Conservation (phyloP, 129 eudicot genomes). For the Centella asiatica region DNA sequence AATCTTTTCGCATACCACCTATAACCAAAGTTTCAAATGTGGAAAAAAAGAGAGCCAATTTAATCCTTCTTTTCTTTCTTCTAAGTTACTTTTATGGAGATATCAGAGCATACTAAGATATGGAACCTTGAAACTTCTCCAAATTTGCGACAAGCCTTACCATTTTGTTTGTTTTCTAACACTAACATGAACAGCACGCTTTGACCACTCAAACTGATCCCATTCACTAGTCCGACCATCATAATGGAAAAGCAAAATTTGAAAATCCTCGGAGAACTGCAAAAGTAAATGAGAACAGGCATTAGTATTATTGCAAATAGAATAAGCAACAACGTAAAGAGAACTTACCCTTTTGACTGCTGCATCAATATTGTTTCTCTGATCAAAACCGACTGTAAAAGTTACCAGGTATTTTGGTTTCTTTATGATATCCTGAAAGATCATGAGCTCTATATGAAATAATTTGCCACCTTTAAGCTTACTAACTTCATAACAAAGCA, state of each 20-base stretch:
- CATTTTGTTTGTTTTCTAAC: constrained; percentile 36
- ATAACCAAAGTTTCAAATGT: not conserved
- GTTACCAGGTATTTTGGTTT: constrained; percentile 38
- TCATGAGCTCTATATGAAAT: not conserved
- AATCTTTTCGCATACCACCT: constrained; percentile 43
- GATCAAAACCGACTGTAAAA: constrained; percentile 39
- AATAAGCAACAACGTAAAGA: not conserved
- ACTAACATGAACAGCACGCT: constrained; percentile 37
- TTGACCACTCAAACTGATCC: constrained; percentile 45
- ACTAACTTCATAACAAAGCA: too few relatives aligned
- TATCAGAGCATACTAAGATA: too few relatives aligned
- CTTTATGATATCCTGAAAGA: constrained; percentile 27
- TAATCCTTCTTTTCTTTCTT: too few relatives aligned
- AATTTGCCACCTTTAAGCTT: too few relatives aligned
- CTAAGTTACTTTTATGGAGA: too few relatives aligned
- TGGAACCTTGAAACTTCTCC: not conserved
- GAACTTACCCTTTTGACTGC: constrained; percentile 28
- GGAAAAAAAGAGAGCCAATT: constrained; percentile 4
- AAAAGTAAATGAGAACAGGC: not conserved
- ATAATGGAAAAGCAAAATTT: constrained; percentile 39
- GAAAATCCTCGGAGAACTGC: constrained; percentile 37
- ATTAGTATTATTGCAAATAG: constrained; percentile 14
- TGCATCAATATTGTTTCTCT: constrained; percentile 31
- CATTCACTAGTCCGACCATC: constrained; percentile 39
- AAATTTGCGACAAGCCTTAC: constrained; percentile 12